Evolutionary conservation across 1,139 yeast species (phyloP).

Genomic region (Zygoascus sp.): DNA sequence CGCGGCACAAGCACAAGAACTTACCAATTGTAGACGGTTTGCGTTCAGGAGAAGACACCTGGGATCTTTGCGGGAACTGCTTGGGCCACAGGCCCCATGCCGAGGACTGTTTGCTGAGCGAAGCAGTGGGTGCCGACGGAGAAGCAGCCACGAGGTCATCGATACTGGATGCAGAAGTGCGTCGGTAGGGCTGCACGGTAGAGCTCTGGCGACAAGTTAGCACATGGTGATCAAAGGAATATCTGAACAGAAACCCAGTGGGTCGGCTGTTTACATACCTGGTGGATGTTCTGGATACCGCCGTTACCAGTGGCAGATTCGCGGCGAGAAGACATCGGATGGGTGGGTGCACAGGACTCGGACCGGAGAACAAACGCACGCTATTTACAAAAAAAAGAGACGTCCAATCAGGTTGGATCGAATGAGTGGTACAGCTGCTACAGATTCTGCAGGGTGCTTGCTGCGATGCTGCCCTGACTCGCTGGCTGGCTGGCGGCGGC

Average conservation of each 20-base stretch:
- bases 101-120: slow-evolving; percentile 8
- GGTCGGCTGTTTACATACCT: too few relatives aligned
- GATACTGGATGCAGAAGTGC: slow-evolving; percentile 11
- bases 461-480: too few relatives aligned
- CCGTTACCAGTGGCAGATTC: slow-evolving; percentile 1
- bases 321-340: neutral
- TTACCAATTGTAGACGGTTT: slow-evolving; percentile 1
- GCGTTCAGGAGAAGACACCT: slow-evolving; percentile 4
- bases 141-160: slow-evolving; percentile 10
- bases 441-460: too few relatives aligned
- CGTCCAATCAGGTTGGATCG: too few relatives aligned
- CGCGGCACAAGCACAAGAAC: too few relatives aligned
- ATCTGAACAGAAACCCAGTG: neutral
- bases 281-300: slow-evolving; percentile 8
- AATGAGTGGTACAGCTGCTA: too few relatives aligned
- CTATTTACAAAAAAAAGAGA: neutral
- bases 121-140: slow-evolving; percentile 2
- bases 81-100: slow-evolving; percentile 12
- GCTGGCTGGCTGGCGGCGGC: too few relatives aligned
- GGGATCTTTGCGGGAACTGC: neutral
- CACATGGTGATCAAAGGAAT: neutral
- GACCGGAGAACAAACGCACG: neutral
- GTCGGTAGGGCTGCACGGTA: slow-evolving; percentile 6
- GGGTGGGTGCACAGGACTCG: neutral
- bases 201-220: neutral